These are phyloP conservation scores for Sugiyamaella xylanicola DNA, from an alignment of 1,139 yeast species.

Conservation along the genomic window DNA sequence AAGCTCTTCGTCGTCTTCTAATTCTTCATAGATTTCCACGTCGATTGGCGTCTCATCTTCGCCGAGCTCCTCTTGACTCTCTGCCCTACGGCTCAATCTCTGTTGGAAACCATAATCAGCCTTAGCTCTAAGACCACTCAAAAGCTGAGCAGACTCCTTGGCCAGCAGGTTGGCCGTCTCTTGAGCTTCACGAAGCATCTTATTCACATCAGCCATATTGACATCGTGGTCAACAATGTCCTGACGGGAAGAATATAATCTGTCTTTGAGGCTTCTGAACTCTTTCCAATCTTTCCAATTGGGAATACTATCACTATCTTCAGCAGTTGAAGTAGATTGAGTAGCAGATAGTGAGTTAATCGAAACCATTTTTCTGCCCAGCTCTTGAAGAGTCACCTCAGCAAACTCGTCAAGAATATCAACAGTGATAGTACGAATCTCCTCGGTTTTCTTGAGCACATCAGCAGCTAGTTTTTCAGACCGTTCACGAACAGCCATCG, in stretches of 20 bases:
- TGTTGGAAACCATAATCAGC: slow-evolving; percentile 80
- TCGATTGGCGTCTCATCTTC: slow-evolving; percentile 22
- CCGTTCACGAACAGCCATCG: slow-evolving; percentile 39
- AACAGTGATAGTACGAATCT: slow-evolving; percentile 39
- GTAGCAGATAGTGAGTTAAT: slow-evolving; percentile 27
- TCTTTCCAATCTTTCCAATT: slow-evolving; percentile 70
- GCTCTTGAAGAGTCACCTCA: slow-evolving; percentile 43
- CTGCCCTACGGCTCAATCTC: slow-evolving; percentile 41
- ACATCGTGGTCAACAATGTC: slow-evolving; percentile 53
- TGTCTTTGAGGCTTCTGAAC: slow-evolving; percentile 60
- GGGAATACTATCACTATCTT: slow-evolving; percentile 45
- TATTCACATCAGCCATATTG: slow-evolving; percentile 54
- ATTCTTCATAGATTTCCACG: slow-evolving; percentile 21
- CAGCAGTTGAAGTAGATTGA: slow-evolving; percentile 42
- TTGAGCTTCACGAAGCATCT: slow-evolving; percentile 58
- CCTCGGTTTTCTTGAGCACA: slow-evolving; percentile 41
- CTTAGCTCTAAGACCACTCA: slow-evolving; percentile 72
- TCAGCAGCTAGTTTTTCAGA: slow-evolving; percentile 40
- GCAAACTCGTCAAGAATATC: slow-evolving; percentile 47
- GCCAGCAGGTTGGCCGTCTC: slow-evolving; percentile 60
- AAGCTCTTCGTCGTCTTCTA: slow-evolving; percentile 24
- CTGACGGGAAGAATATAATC: slow-evolving; percentile 59
- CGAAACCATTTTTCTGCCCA: slow-evolving; percentile 41
- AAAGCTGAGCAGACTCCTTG: slow-evolving; percentile 70
- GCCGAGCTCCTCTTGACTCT: slow-evolving; percentile 27